Evolutionary conservation across 1,139 yeast species (phyloP).

Genomic region (Yamadazyma conglobata): DNA sequence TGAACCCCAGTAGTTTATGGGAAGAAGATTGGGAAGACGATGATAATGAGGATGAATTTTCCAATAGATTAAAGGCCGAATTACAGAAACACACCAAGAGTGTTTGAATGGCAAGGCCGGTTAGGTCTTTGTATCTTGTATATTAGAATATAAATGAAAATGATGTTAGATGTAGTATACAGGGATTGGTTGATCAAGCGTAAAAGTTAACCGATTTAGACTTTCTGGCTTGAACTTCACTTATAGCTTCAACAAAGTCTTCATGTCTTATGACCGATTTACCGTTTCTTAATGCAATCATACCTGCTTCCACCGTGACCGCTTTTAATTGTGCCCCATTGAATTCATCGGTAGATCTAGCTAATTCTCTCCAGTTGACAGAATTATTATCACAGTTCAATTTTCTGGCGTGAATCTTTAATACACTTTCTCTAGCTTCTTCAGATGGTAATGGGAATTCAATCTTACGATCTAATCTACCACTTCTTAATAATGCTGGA

Average conservation of each 20-base stretch:
- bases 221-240: conserved; percentile 98
- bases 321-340: conserved; percentile 99
- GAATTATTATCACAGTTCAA: conserved; percentile 85
- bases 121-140: too few relatives aligned
- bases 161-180: neutral
- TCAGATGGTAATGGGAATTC: conserved; percentile 97
- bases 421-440: conserved; percentile 93
- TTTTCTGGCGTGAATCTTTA: conserved; percentile 95
- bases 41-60: conserved; percentile 82
- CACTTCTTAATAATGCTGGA: conserved; percentile 95
- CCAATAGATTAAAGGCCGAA: conserved; percentile 59
- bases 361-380: conserved; percentile 96
- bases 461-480: conserved; percentile 95
- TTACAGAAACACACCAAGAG: conserved; percentile 21
- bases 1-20: conserved; percentile 58
- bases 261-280: conserved; percentile 91
- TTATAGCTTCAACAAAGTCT: conserved; percentile 96
- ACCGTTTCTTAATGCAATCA: conserved; percentile 97
- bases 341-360: conserved; percentile 96
- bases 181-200: conserved; percentile 38
- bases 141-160: too few relatives aligned
- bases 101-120: too few relatives aligned
- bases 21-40: conserved; percentile 97
- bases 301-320: conserved; percentile 98
- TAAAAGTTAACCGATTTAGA: conserved; percentile 92